Base-by-base conservation (phyloP, 345 rosid genomes). In the Streptanthus diversifolius region DNA sequence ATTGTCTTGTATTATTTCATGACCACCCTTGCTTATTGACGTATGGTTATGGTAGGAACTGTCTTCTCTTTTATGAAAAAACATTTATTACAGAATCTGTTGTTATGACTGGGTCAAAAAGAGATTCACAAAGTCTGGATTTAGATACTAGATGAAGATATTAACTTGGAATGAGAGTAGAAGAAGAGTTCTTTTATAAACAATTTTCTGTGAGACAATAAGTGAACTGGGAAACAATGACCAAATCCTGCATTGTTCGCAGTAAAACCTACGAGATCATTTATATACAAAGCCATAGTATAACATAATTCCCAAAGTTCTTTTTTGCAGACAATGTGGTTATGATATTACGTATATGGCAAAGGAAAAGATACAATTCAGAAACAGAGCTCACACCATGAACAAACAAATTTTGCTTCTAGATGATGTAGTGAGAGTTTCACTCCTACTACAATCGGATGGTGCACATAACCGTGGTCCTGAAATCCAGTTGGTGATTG, bases 391-490 rank as follows among this genome's bases (percentile, higher is more conserved):
- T 60, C 57, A 68, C 57, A 60, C 30, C 40, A 32, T 49, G 14
- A 47, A 56, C 41, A n/a, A 17, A 29, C 58, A 15, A 47, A 18
- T 3, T 1, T 13, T 24, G 13, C 57, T 10, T 29, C 53, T 17
- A 63, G 55, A 33, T 12, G 48, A 35, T 47, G 48, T 24, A 3
- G 36, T 35, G 58, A 59, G 22, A 22, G 48, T 40, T 62, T 21
- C 17, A 51, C 22, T 27, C 12, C 44, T 9, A 59, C 80, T 89
- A 92, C 59, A 90, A 33, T 44, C 36, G 83, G 72, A 92, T 71
- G 66, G 88, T 78, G 85, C 96, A 88, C 86, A 84, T 80, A 47
- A 86, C 84, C n/a, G 90, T 85, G 41, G 84, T 81, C 37, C 77
- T 79, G 68, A 88, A 85, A 82, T 90, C 90, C 73, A 93, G 76